These are phyloP conservation scores for Crucihimalaya himalaica DNA, from an alignment of 345 rosid genomes.

Conservation along the genomic window DNA sequence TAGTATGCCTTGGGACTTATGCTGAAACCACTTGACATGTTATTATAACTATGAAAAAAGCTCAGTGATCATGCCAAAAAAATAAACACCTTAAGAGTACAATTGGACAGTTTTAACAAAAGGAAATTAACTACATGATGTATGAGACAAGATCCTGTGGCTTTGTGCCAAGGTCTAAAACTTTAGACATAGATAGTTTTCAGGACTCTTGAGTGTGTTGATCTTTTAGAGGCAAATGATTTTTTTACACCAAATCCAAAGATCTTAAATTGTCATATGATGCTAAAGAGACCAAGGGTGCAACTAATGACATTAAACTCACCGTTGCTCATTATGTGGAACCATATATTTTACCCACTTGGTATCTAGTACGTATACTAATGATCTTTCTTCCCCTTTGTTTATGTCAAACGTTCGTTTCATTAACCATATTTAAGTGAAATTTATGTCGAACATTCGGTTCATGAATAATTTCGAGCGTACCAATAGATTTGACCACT, in stretches of 20 bases:
- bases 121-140: neutral
- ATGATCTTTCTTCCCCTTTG: too few relatives aligned
- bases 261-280: neutral
- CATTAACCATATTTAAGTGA: too few relatives aligned
- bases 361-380: neutral
- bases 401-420: too few relatives aligned
- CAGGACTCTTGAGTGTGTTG: neutral
- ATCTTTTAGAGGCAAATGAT: neutral
- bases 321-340: neutral
- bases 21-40: constrained; percentile 23
- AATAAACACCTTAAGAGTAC: neutral
- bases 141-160: neutral
- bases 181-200: neutral
- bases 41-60: neutral
- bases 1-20: constrained; percentile 31
- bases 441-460: too few relatives aligned
- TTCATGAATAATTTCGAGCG: neutral
- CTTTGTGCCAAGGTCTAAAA: neutral
- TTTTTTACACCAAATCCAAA: neutral
- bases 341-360: neutral
- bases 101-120: neutral
- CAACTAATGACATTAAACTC: neutral
- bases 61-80: neutral
- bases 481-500: neutral
- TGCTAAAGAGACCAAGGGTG: neutral